Percentiles rank a stretch among this genome's conserved stretches.
phyloP scores from a whole-genome alignment of 2,329 filamentous ascomycete genomes.

The Fusarium sp. region DNA sequence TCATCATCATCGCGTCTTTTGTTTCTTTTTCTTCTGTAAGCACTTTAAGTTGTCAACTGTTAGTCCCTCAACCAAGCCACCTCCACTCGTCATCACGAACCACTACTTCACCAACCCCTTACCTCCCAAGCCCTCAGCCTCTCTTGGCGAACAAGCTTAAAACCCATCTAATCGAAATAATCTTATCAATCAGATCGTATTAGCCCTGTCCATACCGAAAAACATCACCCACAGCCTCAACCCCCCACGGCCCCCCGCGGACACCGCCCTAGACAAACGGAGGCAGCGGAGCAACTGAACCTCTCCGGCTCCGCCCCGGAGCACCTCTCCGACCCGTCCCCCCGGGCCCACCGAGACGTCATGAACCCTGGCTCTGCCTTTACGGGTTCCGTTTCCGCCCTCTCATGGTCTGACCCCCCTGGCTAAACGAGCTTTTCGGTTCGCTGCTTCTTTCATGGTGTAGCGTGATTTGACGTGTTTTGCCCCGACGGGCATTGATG shows the following conservation, averaged over 20 bases:
- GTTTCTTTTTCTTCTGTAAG: neutral
- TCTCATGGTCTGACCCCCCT: neutral
- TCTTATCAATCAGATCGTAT: neutral
- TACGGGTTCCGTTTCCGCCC: neutral
- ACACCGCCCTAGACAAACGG: neutral
- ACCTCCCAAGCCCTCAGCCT: neutral
- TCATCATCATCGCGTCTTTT: neutral
- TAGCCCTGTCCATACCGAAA: neutral
- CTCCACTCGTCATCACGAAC: neutral
- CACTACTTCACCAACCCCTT: neutral
- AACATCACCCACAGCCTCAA: neutral
- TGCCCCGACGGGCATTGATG: neutral
- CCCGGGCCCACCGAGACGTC: neutral
- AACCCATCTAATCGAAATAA: neutral
- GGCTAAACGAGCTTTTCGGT: neutral
- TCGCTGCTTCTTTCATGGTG: neutral
- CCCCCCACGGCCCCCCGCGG: constrained; percentile 1
- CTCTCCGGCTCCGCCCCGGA: neutral
- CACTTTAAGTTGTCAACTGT: neutral
- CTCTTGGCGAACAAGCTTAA: neutral
- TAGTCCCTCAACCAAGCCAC: neutral
- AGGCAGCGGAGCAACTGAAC: neutral
- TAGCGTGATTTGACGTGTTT: constrained; percentile 8
- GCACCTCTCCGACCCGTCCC: neutral
- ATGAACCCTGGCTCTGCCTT: neutral